Evolutionary conservation across 23 red algal genomes (phyloP), one percentile per base, ranked within the genome.

Genomic region (Cyanidiococcus yangmingshanensis): DNA sequence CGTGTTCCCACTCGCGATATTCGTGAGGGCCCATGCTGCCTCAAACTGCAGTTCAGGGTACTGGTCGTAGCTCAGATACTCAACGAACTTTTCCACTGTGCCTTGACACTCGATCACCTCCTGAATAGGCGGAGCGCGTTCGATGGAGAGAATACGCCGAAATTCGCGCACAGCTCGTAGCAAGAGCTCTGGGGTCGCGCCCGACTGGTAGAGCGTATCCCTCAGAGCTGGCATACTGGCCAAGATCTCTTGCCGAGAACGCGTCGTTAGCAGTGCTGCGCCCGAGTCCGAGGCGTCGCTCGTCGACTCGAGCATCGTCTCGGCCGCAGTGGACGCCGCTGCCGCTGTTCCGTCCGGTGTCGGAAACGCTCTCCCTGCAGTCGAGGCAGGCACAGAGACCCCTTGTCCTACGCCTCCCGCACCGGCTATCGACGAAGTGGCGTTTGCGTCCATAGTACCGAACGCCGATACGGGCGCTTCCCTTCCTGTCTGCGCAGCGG

Each of bases 21-120:
- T 97, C 33, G 88, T 91, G 39, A 97, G 76, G 2, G 87, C 83
- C 93, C 88, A 91, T 35, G 87, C 93, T 31, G 93, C 87, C 45
- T 97, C 88, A 63, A 91, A 97, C 81, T 97, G 93, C 0, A 97
- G 80, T 81, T 88, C 80, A 18, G 93, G 93, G 33, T 83, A 77
- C 2, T 74, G 39, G 39, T 91, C 88, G 39, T 82, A 39, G 39
- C 58, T 85, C 39, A 97, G 77, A 83, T 90, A 97, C 75, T 91
- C 75, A 0, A 91, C 93, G 67, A 97, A 86, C 1, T 85, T 58
- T 30, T 87, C 87, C 27, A 97, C 93, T 38, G 85, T 85, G 68
- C 89, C 83, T 39, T 83, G 82, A 29, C 63, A 71, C 35, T 59
- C 57, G 75, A 97, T 91, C 26, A 97, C 89, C 74, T 91, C 79